phyloP scores from a whole-genome alignment of 129 eudicot species.

The Dittrichia graveolens region DNA sequence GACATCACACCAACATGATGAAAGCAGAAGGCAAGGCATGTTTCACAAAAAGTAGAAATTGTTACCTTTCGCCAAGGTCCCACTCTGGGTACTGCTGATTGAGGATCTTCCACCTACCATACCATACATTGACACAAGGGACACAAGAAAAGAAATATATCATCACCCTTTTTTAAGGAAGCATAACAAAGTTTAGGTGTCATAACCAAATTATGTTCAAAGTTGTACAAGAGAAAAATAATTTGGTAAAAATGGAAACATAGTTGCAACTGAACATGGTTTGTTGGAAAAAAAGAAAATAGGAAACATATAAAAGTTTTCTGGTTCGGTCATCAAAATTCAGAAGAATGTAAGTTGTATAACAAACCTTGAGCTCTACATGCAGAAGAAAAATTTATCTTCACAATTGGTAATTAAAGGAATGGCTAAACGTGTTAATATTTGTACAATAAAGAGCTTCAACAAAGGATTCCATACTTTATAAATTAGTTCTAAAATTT shows the following conservation, averaged over 20 bases:
- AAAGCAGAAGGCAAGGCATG: constrained; percentile 7
- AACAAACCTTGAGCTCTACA: not conserved
- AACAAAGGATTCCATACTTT: constrained; percentile 17
- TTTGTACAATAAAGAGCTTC: not conserved
- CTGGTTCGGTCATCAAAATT: not conserved
- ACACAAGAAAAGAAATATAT: constrained; percentile 9
- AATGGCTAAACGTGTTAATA: too few relatives aligned
- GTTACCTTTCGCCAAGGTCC: constrained; percentile 98
- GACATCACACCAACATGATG: not conserved
- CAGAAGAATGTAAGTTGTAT: not conserved
- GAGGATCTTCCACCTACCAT: constrained; percentile 65
- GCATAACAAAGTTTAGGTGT: constrained; percentile 15
- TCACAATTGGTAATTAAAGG: constrained; percentile 4
- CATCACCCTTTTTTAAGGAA: constrained; percentile 6
- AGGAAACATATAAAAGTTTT: not conserved
- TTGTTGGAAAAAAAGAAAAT: not conserved
- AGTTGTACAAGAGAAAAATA: not conserved
- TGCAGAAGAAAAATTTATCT: not conserved
- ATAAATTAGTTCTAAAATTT: constrained; percentile 23
- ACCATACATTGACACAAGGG: constrained; percentile 25
- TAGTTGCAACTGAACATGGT: not conserved
- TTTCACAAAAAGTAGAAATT: not conserved
- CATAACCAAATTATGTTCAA: constrained; percentile 17
- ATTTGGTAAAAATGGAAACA: not conserved
- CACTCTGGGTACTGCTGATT: constrained; percentile 66